Evolutionary conservation across 2,329 filamentous ascomycete genomes (phyloP).

Genomic region (Phialemonium atrogriseum): DNA sequence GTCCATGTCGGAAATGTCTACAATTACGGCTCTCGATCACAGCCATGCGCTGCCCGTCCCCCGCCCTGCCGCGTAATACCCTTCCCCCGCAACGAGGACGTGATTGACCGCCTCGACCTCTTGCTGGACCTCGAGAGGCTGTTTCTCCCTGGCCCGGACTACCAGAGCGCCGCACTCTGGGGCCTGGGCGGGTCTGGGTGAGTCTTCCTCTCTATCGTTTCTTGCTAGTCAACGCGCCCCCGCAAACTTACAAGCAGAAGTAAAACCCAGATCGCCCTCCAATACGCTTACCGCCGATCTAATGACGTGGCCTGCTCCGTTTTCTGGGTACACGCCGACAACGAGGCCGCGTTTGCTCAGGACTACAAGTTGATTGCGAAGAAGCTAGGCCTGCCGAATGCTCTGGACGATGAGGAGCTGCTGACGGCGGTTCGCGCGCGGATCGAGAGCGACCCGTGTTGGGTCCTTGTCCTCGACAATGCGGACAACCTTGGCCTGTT

Average conservation of each 20-base stretch:
- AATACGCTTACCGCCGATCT: conserved; percentile 22
- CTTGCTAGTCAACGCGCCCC: background rate
- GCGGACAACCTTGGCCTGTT: conserved; percentile 5
- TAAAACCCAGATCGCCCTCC: conserved; percentile 28
- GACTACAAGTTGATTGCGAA: conserved; percentile 22
- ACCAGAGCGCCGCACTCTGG: conserved; percentile 15
- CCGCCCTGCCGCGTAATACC: conserved; percentile 4
- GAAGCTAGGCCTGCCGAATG: conserved; percentile 12
- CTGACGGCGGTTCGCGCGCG: conserved; percentile 6
- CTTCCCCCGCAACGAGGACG: conserved; percentile 14
- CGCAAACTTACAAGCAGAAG: conserved; percentile 12
- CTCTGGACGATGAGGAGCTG: conserved; percentile 14
- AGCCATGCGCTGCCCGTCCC: too few species aligned
- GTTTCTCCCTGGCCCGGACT: conserved; percentile 9
- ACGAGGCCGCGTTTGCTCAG: conserved; percentile 19
- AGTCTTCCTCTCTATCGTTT: conserved; percentile 1
- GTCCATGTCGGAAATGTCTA: too few species aligned
- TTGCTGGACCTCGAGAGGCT: conserved; percentile 12
- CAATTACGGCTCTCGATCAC: too few species aligned
- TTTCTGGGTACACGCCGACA: conserved; percentile 29
- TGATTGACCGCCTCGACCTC: conserved; percentile 13
- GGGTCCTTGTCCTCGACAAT: conserved; percentile 1
- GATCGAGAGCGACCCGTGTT: conserved; percentile 6
- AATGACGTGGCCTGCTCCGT: conserved; percentile 18
- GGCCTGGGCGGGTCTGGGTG: conserved; percentile 20